phyloP scores from a whole-genome alignment of 2,329 filamentous ascomycete genomes.

The Neonectria hederae region DNA sequence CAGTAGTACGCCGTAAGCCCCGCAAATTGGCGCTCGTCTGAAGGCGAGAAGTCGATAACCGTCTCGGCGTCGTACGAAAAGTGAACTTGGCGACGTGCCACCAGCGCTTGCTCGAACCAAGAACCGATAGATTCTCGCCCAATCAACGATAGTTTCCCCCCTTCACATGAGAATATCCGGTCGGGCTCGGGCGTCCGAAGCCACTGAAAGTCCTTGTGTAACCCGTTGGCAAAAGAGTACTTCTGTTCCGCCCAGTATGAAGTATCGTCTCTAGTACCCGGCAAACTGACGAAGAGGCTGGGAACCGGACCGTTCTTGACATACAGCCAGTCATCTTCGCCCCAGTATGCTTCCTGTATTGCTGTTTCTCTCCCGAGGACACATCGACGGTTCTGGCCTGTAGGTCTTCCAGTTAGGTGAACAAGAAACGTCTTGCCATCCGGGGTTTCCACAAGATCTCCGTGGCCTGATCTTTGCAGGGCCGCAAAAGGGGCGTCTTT shows the following conservation, averaged over 20 bases:
- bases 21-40: conserved; percentile 68
- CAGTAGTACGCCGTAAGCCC: conserved; percentile 71
- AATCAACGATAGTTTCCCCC: conserved; percentile 55
- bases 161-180: conserved; percentile 57
- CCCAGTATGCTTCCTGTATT: conserved; percentile 69
- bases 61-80: conserved; percentile 71
- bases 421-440: conserved; percentile 64
- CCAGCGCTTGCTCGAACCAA: conserved; percentile 67
- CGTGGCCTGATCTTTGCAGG: conserved; percentile 63
- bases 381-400: conserved; percentile 60
- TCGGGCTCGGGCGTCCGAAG: conserved; percentile 64
- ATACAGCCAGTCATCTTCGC: conserved; percentile 69
- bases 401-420: conserved; percentile 62
- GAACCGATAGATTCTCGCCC: conserved; percentile 65
- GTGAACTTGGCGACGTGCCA: conserved; percentile 64
- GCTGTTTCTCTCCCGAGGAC: conserved; percentile 65
- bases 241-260: conserved; percentile 59
- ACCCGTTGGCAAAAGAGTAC: conserved; percentile 57
- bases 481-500: conserved; percentile 60
- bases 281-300: conserved; percentile 62
- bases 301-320: conserved; percentile 67
- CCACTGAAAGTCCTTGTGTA: conserved; percentile 67
- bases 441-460: conserved; percentile 62
- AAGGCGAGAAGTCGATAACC: conserved; percentile 60
- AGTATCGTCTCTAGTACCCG: conserved; percentile 56